Percentiles rank a stretch among this genome's conserved stretches.
phyloP scores from a whole-genome alignment of 768 basidiomycete species.

The Pulveroboletus sp. region DNA sequence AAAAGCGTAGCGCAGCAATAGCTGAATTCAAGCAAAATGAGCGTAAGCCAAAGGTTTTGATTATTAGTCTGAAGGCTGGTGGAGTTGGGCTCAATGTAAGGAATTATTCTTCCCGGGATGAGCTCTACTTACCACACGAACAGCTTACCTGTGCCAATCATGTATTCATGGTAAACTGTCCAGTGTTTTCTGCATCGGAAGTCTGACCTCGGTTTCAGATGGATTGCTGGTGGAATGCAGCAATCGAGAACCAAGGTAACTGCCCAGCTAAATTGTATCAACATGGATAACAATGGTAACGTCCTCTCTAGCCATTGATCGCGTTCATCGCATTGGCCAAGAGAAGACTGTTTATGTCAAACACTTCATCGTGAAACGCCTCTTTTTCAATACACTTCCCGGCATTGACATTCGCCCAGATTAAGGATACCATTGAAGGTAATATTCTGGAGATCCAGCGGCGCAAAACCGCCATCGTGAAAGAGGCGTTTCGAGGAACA shows the following conservation, averaged over 20 bases:
- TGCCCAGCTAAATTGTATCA: neutral
- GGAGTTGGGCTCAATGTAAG: conserved; percentile 87
- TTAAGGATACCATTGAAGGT: conserved; percentile 73
- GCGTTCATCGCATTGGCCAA: conserved; percentile 84
- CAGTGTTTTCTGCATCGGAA: too few species aligned
- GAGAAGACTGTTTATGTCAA: conserved; percentile 80
- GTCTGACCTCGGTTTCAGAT: conserved; percentile 46
- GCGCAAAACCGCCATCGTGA: conserved; percentile 83
- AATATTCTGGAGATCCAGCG: conserved; percentile 81
- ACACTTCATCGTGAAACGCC: conserved; percentile 67
- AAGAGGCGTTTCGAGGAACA: conserved; percentile 73
- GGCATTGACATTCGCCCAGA: conserved; percentile 35
- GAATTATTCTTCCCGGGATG: conserved; percentile 1
- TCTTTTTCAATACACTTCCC: neutral
- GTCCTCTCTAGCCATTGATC: conserved; percentile 66
- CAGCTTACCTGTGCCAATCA: conserved; percentile 79
- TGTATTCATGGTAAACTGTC: conserved; percentile 73
- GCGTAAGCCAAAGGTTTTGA: conserved; percentile 69
- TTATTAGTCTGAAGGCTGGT: conserved; percentile 85
- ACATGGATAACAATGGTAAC: conserved; percentile 10
- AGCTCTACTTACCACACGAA: conserved; percentile 2
- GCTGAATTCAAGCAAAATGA: conserved; percentile 72
- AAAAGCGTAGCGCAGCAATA: conserved; percentile 73
- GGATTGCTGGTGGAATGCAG: conserved; percentile 93
- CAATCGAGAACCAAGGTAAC: conserved; percentile 75